These are phyloP conservation scores for Linderniella brevidens DNA, from an alignment of 257 asterid genomes.

Conservation along the genomic window DNA sequence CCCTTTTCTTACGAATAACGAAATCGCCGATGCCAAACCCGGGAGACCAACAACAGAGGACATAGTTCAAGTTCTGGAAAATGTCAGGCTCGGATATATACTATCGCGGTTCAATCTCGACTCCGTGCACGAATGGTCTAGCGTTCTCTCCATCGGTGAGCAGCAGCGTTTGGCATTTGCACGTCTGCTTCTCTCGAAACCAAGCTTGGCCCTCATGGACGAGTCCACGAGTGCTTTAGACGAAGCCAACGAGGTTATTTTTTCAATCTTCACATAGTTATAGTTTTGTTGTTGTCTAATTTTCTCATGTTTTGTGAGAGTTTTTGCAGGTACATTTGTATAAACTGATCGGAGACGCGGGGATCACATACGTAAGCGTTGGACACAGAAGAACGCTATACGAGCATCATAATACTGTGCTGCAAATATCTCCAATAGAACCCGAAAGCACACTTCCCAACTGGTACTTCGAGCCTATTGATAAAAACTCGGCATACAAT, in stretches of 20 bases:
- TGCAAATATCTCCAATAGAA: slow-evolving; percentile 27
- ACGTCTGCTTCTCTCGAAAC: slow-evolving; percentile 3
- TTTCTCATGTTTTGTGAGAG: slow-evolving; percentile 5
- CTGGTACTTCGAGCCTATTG: slow-evolving; percentile 31
- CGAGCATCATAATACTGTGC: slow-evolving; percentile 25
- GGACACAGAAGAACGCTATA: slow-evolving; percentile 45
- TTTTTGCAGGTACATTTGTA: slow-evolving; percentile 42
- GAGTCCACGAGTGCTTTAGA: slow-evolving; percentile 9
- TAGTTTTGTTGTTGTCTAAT: not conserved
- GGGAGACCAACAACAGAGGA: slow-evolving; percentile 5
- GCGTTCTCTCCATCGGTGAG: slow-evolving; percentile 11
- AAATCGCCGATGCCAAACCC: not conserved
- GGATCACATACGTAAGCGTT: slow-evolving; percentile 44
- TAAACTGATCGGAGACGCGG: slow-evolving; percentile 27
- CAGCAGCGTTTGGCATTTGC: slow-evolving; percentile 10
- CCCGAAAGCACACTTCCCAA: slow-evolving; percentile 12
- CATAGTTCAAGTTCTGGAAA: slow-evolving; percentile 3
- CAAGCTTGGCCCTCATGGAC: slow-evolving; percentile 5
- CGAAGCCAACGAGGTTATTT: slow-evolving; percentile 9
- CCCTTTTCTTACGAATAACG: not conserved
- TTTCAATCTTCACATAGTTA: not conserved
- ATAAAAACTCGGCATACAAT: slow-evolving; percentile 11
- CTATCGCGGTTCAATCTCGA: slow-evolving; percentile 4
- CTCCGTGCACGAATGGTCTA: slow-evolving; percentile 6
- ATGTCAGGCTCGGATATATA: slow-evolving; percentile 7